A percentile compares a stretch with the other conserved stretches of the same genome.
Conservation (phyloP, 805 yeast species). For the Yamadazyma tumulicola region DNA sequence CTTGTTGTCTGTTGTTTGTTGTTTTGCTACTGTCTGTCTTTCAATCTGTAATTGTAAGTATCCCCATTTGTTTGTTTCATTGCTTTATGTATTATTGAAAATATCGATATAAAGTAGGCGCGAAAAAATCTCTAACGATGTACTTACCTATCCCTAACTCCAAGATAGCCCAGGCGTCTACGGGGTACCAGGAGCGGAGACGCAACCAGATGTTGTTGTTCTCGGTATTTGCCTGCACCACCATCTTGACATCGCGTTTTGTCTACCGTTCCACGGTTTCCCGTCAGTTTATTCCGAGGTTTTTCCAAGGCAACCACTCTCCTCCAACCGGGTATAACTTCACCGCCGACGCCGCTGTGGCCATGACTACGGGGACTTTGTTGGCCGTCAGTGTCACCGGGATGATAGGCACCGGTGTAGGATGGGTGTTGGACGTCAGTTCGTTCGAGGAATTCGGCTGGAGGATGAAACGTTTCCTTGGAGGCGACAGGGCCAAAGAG, state of each 20-base stretch:
- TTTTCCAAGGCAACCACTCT: constrained; percentile 80
- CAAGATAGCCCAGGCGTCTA: constrained; percentile 34
- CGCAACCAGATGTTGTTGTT: constrained; percentile 70
- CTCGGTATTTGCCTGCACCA: constrained; percentile 66
- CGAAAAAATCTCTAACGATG: no score
- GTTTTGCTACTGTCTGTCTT: no score
- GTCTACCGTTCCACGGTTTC: constrained; percentile 73
- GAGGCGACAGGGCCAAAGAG: constrained; percentile 62
- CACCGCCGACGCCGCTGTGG: constrained; percentile 79
- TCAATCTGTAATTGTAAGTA: background rate
- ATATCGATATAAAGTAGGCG: no score
- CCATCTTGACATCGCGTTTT: constrained; percentile 67
- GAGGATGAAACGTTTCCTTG: constrained; percentile 59
- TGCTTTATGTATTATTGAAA: no score
- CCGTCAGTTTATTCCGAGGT: constrained; percentile 69
- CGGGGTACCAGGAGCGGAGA: constrained; percentile 58
- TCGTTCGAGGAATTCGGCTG: constrained; percentile 66
- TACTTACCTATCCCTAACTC: constrained; percentile 12
- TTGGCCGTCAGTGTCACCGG: constrained; percentile 69
- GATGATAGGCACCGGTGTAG: constrained; percentile 68
- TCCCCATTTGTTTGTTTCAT: background rate
- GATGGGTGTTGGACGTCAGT: constrained; percentile 78
- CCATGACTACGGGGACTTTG: constrained; percentile 77
- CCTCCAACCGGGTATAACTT: constrained; percentile 77
- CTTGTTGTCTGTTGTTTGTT: no score